Base-by-base conservation (phyloP, 2,329 filamentous ascomycete species). In the Diaporthe sp. region DNA sequence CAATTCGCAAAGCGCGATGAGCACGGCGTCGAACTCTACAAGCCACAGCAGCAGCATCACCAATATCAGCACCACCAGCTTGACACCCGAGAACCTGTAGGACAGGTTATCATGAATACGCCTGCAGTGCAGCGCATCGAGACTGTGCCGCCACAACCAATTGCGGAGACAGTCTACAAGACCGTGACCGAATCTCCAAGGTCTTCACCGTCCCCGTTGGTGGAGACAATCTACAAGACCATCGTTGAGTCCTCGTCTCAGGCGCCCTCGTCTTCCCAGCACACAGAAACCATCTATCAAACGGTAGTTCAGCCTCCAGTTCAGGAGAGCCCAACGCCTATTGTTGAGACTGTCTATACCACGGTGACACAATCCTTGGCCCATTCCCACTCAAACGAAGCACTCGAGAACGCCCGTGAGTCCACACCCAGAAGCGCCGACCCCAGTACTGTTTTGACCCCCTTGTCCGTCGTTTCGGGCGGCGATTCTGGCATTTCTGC, bases 1-100 rank as follows among this genome's bases (percentile, higher is more conserved):
- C 68, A 72, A 17, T 75, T 57, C 3, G 70, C 51, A 4, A 70
- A 51, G 28, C 67, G 67, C 88, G 17, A 81, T 82, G 22, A 79
- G 76, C 78, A 83, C 68, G 75, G 83, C 76, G 15, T 68, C 44
- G 57, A 68, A 2, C 42, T 72, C 44, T 65, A 72, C 76, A 72
- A 74, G 28, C 68, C 73, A 13, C 73, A 65, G 22, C 73, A 65
- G 22, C 73, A 75, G 25, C 75, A 70, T 17, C 44, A 51, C 46
- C 28, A 34, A 12, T 76, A 76, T 28, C 72, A 76, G 44, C 49
- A 76, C 49, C 74, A 70, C 22, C 76, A 78, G 60, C 57, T 75
- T 15, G 74, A 79, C 7, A 31, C 25, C 3, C 74, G 60, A 12
- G 68, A 78, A 25, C 71, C 76, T 22, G 74, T 72, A 22, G 62